Conservation (phyloP, 768 basidiomycete species). For the Pleurotus salmoneostramineus region DNA sequence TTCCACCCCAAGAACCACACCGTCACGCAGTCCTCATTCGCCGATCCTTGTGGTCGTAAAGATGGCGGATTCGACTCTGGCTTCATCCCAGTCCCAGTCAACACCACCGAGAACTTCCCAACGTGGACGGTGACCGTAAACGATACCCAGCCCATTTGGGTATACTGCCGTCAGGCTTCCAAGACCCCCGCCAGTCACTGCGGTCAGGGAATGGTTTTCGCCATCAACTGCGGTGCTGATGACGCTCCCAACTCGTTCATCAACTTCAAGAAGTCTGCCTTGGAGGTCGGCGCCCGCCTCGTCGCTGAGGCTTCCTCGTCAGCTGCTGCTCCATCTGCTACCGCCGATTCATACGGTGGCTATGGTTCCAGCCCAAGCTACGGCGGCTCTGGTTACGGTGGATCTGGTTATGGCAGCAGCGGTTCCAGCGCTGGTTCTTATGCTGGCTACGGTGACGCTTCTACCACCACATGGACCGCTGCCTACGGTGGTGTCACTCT, state of each 20-base stretch:
- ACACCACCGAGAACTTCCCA: conserved; percentile 39
- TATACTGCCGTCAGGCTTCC: conserved; percentile 52
- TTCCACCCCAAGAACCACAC: conserved; percentile 50
- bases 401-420: background rate
- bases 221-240: conserved; percentile 56
- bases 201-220: conserved; percentile 64
- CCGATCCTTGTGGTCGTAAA: conserved; percentile 38
- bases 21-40: conserved; percentile 36
- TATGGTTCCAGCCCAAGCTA: conserved; percentile 11
- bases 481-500: conserved; percentile 49
- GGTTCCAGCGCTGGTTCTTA: background rate
- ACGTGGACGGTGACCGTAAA: conserved; percentile 51
- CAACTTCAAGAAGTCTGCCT: conserved; percentile 55
- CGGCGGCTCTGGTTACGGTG: conserved; percentile 1
- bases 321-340: conserved; percentile 21
- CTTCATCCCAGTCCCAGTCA: conserved; percentile 44
- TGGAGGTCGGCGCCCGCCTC: conserved; percentile 49
- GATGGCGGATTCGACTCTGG: conserved; percentile 42
- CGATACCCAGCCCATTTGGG: conserved; percentile 56
- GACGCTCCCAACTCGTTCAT: conserved; percentile 56
- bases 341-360: conserved; percentile 17
- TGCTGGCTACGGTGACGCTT: conserved; percentile 13
- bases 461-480: conserved; percentile 30
- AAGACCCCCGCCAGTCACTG: conserved; percentile 53
- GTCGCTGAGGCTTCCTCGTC: conserved; percentile 36